Evolutionary conservation across 1,139 yeast genomes (phyloP).

Genomic region (Diutina ranongensis): DNA sequence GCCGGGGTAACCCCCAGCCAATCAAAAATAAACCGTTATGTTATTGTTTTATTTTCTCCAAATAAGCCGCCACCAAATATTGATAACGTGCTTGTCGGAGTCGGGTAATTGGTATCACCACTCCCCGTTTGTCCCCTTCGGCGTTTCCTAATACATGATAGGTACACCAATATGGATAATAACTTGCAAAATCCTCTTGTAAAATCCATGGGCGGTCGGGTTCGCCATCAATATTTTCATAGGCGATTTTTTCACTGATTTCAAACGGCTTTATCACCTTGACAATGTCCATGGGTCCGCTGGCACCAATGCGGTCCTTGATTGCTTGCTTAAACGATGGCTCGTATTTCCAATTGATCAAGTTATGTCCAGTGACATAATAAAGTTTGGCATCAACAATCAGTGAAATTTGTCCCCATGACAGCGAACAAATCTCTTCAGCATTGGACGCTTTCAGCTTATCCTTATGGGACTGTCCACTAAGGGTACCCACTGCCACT

Average conservation of each 20-base stretch:
- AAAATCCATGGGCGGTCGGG: slow-evolving; percentile 2
- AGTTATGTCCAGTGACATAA: neutral
- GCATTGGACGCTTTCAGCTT: neutral
- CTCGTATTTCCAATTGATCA: neutral
- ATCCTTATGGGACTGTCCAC: neutral
- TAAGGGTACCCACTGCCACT: neutral
- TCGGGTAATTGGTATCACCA: neutral
- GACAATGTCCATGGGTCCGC: neutral
- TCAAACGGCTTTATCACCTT: neutral
- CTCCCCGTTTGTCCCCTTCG: neutral
- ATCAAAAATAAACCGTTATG: neutral
- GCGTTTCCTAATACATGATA: neutral
- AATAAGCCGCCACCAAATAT: neutral
- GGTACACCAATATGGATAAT: slow-evolving; percentile 1
- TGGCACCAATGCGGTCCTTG: neutral
- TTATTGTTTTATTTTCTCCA: too few species aligned
- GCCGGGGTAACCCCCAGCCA: too few species aligned
- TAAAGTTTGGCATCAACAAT: neutral
- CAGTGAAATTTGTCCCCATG: slow-evolving; percentile 1
- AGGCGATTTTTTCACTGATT: neutral
- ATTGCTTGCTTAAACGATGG: neutral
- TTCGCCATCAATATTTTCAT: neutral
- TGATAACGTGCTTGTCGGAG: neutral
- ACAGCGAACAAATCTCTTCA: neutral
- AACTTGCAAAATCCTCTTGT: neutral